Base-by-base conservation (phyloP, 257 asterid species). In the Ilex asprella region DNA sequence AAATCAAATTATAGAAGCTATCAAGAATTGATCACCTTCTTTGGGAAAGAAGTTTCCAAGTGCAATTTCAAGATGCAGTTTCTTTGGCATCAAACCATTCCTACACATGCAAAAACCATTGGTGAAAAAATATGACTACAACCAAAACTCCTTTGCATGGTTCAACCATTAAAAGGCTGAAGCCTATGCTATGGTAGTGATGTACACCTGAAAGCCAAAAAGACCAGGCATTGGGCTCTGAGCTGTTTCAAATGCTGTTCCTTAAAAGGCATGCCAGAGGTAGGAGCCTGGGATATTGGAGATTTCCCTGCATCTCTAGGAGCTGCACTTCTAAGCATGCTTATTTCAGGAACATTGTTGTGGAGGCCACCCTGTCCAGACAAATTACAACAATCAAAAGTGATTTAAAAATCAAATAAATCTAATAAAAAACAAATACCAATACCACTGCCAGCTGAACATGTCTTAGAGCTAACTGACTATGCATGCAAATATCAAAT, bases 141-240 rank as follows among this genome's bases (percentile, higher is more conserved):
- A 55, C 31, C 39, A 41, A 62, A 31, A 31, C 16, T 52, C 16
- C 39, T 30, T 43, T 63, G 61, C 62, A 65, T 53, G 70, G 39
- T 51, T 64, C 53, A 59, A 43, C 49, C 43, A 50, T 16, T 12
- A 62, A 63, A 59, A 50, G 60, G 30, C 58, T 31, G 59, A 46
- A 46, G 6, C 13, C 6, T 3, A 46, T 46, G 11, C 52, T 14
- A 46, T 46, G 52, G 13, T 2, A 46, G 13, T 14, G n/a, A 10
- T 14, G 8, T 35, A 66, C 62, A 92, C 99, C 99, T 87, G 76
- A 93, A 87, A 67, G 99, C 90, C 78, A 93, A 78, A 79, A 93
- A 93, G 67, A 93, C 99, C 71, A 93, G 99, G 65, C 99, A 93
- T 78, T 93, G 99, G 14, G 99, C 99, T 73, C 99, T 82, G 74